Evolutionary conservation across 164 flowering plant species (phyloP), one percentile per base, ranked within the genome.

Genomic region (Annona squamosa): DNA sequence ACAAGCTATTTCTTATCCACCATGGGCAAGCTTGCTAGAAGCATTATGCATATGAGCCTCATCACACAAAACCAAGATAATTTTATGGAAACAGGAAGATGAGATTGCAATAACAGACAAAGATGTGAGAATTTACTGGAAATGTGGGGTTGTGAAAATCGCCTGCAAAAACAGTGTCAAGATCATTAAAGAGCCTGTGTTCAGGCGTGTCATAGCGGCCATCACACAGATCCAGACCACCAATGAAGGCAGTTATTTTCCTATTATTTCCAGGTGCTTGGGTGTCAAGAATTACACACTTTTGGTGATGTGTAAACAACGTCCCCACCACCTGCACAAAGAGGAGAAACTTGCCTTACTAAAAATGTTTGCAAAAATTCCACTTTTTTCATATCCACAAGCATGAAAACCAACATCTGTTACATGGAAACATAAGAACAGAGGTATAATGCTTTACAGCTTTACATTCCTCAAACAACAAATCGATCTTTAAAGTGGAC

Each of bases 151-250:
- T 90, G 77, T 90, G 97, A 72, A 78, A 82, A 76, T 91, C 97
- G 68, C 84, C 73, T 74, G 74, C 76, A 78, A 90, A 91, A 62
- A 89, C 83, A 7, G 81, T 87, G 72, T 86, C 86, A 75, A 90
- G 89, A 78, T 86, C 89, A 43, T 71, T 65, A 71, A 90, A 90
- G 42, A 91, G 84, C 52, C 94, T 82, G 74, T 91, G 97, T 71
- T 89, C 88, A 44, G 97, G 94, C 57, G 97, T 91, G 76, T 91
- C 97, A 81, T 90, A 91, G 68, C 97, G 82, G 5, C 97, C 97
- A 77, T 91, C 94, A 77, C 97, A 91, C 43, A 91, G 79, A 86
- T 91, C 97, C 57, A 91, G 80, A 48, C 94, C 94, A 46, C 97
- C 97, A 26, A 90, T 79, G 70, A 90, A 91, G 56, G 97, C 89